phyloP scores from a whole-genome alignment of 768 basidiomycete genomes.

The Termitomyces heimii region DNA sequence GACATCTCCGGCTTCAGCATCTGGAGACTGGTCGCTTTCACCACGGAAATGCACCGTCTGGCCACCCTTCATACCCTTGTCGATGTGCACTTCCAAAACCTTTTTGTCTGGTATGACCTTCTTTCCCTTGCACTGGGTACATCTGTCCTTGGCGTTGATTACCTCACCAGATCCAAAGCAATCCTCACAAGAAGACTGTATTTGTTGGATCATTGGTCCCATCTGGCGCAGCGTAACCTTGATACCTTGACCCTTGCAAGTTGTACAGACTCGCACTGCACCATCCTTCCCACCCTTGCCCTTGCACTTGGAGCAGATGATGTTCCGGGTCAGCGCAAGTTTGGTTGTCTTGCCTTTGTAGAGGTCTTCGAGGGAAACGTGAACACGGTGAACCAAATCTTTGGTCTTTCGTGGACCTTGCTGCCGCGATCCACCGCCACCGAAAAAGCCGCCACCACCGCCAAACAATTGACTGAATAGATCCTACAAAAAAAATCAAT shows the following conservation, averaged over 20 bases:
- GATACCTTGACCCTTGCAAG: constrained; percentile 87
- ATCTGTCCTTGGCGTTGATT: constrained; percentile 90
- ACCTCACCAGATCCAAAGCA: constrained; percentile 93
- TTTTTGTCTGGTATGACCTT: constrained; percentile 94
- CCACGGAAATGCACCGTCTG: constrained; percentile 86
- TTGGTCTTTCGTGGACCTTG: constrained; percentile 89
- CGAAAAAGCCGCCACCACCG: constrained; percentile 67
- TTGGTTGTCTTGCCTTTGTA: constrained; percentile 99
- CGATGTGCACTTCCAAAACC: constrained; percentile 95
- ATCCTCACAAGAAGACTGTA: constrained; percentile 91
- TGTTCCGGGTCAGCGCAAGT: constrained; percentile 91
- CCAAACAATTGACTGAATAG: constrained; percentile 97
- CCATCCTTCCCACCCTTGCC: constrained; percentile 98
- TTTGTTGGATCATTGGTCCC: constrained; percentile 99
- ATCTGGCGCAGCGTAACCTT: constrained; percentile 91
- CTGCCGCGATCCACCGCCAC: constrained; percentile 53
- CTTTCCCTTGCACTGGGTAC: constrained; percentile 91
- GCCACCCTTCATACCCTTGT: constrained; percentile 96
- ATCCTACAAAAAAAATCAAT: constrained; percentile 44
- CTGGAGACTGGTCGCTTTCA: constrained; percentile 91
- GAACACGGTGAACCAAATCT: constrained; percentile 95
- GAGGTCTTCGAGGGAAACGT: constrained; percentile 95
- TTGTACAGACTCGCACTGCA: constrained; percentile 72
- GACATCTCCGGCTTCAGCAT: constrained; percentile 87
- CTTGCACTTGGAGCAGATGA: constrained; percentile 89